phyloP scores from a whole-genome alignment of 495 filamentous ascomycete genomes.

The Lasiosphaeris hirsuta region DNA sequence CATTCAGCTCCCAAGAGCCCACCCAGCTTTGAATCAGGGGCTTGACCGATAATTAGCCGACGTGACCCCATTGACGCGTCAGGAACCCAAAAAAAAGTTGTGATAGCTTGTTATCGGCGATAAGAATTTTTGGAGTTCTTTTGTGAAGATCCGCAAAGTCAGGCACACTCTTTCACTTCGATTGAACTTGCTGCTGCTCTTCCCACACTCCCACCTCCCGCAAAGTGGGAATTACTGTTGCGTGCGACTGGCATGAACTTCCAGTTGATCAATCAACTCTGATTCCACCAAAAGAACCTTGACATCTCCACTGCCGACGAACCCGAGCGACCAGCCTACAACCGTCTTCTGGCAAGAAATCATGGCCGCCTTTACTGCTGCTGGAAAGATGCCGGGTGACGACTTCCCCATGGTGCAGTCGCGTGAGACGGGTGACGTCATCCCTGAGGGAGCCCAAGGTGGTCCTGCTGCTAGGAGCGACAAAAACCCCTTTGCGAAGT shows the following conservation, averaged over 20 bases:
- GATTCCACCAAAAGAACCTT: not conserved
- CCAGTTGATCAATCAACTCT: not conserved
- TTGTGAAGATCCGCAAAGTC: not conserved
- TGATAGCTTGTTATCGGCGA: constrained; percentile 18
- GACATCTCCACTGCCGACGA: not conserved
- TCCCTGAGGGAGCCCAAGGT: constrained; percentile 41
- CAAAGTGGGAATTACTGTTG: not conserved
- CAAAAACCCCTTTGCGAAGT: constrained; percentile 59
- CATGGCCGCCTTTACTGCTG: constrained; percentile 25
- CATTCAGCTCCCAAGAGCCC: not conserved
- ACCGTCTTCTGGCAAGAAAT: not conserved
- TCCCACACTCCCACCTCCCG: not conserved
- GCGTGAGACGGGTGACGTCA: constrained; percentile 57
- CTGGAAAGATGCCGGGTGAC: constrained; percentile 21
- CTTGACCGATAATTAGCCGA: constrained; percentile 12
- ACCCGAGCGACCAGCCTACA: not conserved
- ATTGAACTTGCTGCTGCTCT: too few species aligned
- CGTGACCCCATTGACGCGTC: constrained; percentile 15
- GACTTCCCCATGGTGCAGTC: constrained; percentile 50
- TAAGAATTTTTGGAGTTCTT: constrained; percentile 9
- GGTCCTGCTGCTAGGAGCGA: constrained; percentile 26
- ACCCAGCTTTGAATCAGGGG: too few species aligned
- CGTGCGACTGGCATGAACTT: not conserved
- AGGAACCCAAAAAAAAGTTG: constrained; percentile 13
- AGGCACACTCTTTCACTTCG: not conserved